Evolutionary conservation across 2,329 filamentous ascomycete species (phyloP), one percentile per base, ranked within the genome.

Genomic region (Ceratocystis papillata): DNA sequence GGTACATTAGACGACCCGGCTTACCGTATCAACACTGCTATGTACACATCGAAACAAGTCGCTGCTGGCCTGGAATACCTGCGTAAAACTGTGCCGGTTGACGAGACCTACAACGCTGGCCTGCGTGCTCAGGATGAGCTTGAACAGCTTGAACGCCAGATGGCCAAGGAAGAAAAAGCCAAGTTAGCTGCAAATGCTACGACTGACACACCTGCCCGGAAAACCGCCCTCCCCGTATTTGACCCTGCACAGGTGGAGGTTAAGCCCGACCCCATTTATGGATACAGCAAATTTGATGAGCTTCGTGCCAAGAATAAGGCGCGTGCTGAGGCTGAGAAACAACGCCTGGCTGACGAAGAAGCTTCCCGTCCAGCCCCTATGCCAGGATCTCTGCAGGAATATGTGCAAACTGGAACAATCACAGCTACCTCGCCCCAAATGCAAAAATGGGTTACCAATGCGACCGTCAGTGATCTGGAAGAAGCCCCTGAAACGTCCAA

Each of bases 51-150:
- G 1, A 68, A 73, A 1, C 77, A 83, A 67, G 74, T 79, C 17
- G 72, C 74, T 17, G 76, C 71, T 53, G 84, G 79, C 0, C 74
- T 87, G 65, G 74, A 73, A 44, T 87, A 84, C 72, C 75, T 87
- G 53, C 80, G 85, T 63, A 73, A 77, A 22, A 77, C 77, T 57
- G 76, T 82, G 0, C 78, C 80, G 0, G 81, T 87, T 2, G 79
- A 87, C 67, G 85, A 87, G 73, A 74, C 84, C 33, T 73, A 80
- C 69, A 86, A 83, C 69, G 83, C 83, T 1, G 83, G 83, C 0
- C 74, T 85, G 63, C 77, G 83, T 62, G 84, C 84, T 15, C 83
- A 87, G 73, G 81, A 86, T 66, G 84, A 87, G 74, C 77, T 87
- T 63, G 77, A 76, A 22, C 76, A 76, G 67, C 73, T 86, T 69